Base-by-base conservation (phyloP, 768 basidiomycete species). In the Xanthoconium purpureum region DNA sequence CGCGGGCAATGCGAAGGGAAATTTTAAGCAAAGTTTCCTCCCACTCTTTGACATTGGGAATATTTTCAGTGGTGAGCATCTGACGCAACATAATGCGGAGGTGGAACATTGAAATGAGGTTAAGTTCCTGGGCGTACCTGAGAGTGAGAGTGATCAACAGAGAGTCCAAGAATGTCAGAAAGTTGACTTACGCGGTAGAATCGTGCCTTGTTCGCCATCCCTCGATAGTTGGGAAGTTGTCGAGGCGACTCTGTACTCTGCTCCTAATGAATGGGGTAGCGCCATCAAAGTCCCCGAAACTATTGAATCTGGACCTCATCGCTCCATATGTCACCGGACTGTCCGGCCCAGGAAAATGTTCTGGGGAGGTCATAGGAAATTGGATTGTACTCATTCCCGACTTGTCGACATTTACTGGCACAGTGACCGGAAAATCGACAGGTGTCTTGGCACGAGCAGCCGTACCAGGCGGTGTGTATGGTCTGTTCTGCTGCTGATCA, bases 41-140 rank as follows among this genome's bases (percentile, higher is more conserved):
- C 97, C 97, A 99, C 61, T 94, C 88, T 54, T 77, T 79, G 47
- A 89, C 71, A 59, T 95, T 87, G 3, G 93, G 88, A 30, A 99
- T 88, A 42, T 82, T 74, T 66, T 93, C 94, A 35, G 83, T 85
- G 3, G 82, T 84, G 24, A 98, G 80, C 80, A 94, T 89, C 73
- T 99, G 97, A 6, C 87, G 83, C 14, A 99, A 77, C 88, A 98
- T 94, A 55, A 86, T 80, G 40, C 91, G 89, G 48, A 98, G 80
- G 72, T 98, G 93, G 59, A 81, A 80, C 84, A 97, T 90, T 12
- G 94, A 95, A 13, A 87, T 84, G 11, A 85, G 73, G 66, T 94
- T 94, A 30, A 95, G 81, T 66, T 93, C 86, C 65, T 90, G 84
- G 15, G 91, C 84, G 70, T 89, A 90, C 54, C 93, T 94, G 53